Percentiles rank a stretch among this genome's conserved stretches.
Evolutionary conservation across 805 yeast species (phyloP).

Genomic region (Metschnikowia baotianmanensis): DNA sequence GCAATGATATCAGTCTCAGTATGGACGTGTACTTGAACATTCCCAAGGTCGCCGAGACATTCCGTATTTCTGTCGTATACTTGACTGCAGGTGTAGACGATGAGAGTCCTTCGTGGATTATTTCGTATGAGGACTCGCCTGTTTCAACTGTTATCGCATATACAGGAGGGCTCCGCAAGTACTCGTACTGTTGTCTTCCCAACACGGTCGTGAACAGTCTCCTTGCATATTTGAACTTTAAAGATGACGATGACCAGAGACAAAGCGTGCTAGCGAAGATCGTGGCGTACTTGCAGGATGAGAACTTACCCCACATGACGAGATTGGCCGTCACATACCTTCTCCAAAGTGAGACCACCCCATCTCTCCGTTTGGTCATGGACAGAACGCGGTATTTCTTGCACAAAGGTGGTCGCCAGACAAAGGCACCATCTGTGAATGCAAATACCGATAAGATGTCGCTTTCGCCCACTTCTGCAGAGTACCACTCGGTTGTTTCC

Average conservation of each 20-base stretch:
- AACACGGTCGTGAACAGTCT: slow-evolving; percentile 20
- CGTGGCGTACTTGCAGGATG: slow-evolving; percentile 22
- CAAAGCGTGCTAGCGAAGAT: slow-evolving; percentile 19
- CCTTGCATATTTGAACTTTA: slow-evolving; percentile 8
- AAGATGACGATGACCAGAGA: neutral
- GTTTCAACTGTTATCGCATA: slow-evolving; percentile 33
- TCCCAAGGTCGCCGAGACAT: slow-evolving; percentile 20
- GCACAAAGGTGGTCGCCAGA: slow-evolving; percentile 22
- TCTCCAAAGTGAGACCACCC: slow-evolving; percentile 25
- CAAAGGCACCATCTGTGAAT: slow-evolving; percentile 6
- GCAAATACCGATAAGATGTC: slow-evolving; percentile 9
- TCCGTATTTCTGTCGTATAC: slow-evolving; percentile 23
- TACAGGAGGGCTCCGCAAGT: slow-evolving; percentile 42
- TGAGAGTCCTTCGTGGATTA: slow-evolving; percentile 30
- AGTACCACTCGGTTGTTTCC: slow-evolving; percentile 5
- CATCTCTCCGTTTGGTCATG: slow-evolving; percentile 29
- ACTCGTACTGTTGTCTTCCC: slow-evolving; percentile 39
- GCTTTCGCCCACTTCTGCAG: slow-evolving; percentile 11
- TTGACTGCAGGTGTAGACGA: slow-evolving; percentile 20
- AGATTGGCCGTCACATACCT: slow-evolving; percentile 31
- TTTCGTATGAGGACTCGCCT: slow-evolving; percentile 26
- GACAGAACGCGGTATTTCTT: slow-evolving; percentile 32
- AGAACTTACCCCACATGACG: slow-evolving; percentile 22
- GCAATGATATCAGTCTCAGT: slow-evolving; percentile 34
- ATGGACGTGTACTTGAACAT: slow-evolving; percentile 34